phyloP scores from a whole-genome alignment of 768 basidiomycete genomes.

The Lactarius pseudohatsudake region DNA sequence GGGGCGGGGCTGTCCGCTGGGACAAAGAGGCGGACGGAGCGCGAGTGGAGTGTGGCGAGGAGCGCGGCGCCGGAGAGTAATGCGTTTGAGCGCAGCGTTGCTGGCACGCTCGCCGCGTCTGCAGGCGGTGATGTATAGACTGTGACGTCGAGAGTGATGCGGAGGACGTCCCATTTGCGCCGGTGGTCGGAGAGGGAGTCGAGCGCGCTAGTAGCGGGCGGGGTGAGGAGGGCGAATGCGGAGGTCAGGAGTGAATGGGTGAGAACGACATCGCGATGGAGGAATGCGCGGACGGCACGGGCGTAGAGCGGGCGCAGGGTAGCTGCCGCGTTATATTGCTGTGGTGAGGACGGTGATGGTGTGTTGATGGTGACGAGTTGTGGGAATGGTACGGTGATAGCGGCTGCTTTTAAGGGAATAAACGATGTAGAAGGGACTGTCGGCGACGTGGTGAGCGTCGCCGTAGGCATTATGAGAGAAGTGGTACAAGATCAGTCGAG shows the following conservation, averaged over 20 bases:
- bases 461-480: constrained; percentile 21
- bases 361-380: neutral
- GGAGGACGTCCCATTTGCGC: constrained; percentile 84
- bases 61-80: constrained; percentile 60
- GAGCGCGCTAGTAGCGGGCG: constrained; percentile 42
- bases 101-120: constrained; percentile 47
- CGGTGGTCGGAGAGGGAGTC: constrained; percentile 49
- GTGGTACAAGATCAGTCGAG: neutral
- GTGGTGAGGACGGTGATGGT: constrained; percentile 11
- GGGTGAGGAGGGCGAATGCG: constrained; percentile 59
- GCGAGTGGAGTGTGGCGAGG: constrained; percentile 54
- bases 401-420: constrained; percentile 17
- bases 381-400: neutral
- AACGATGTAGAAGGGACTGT: constrained; percentile 4
- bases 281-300: constrained; percentile 76
- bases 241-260: constrained; percentile 65
- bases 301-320: constrained; percentile 71
- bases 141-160: constrained; percentile 79
- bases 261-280: constrained; percentile 67
- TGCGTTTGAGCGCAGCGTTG: constrained; percentile 51
- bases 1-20: constrained; percentile 44
- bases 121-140: constrained; percentile 57
- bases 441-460: constrained; percentile 23
- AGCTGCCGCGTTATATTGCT: constrained; percentile 39
- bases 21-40: constrained; percentile 68